Conservation (phyloP, 164 flowering plant species). For the Cinnamomum chago region DNA sequence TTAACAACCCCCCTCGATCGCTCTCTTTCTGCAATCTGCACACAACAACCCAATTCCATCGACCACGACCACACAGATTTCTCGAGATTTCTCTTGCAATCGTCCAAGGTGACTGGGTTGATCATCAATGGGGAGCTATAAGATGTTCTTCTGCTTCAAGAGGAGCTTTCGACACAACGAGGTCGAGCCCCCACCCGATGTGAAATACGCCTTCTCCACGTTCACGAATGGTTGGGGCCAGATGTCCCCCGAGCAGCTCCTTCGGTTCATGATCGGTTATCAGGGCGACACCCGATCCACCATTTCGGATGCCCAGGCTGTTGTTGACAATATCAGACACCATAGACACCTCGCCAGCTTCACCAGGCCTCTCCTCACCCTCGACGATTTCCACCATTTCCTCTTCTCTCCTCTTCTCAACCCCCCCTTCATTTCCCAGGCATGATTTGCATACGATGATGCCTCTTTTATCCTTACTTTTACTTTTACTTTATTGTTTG, state of each 20-base stretch:
- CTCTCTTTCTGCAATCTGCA: too few relatives aligned
- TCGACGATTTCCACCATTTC: slow-evolving; percentile 66
- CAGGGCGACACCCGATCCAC: slow-evolving; percentile 45
- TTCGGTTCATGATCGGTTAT: slow-evolving; percentile 46
- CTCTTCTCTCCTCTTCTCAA: slow-evolving; percentile 68
- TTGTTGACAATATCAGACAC: slow-evolving; percentile 34
- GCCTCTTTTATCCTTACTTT: too few relatives aligned
- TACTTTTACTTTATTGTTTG: too few relatives aligned
- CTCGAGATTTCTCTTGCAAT: too few relatives aligned
- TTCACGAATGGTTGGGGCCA: slow-evolving; percentile 34
- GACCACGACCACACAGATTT: too few relatives aligned
- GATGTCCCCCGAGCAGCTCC: slow-evolving; percentile 63
- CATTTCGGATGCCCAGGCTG: slow-evolving; percentile 37
- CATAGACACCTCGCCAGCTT: slow-evolving; percentile 23
- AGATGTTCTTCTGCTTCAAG: slow-evolving; percentile 63
- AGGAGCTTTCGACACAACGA: slow-evolving; percentile 66
- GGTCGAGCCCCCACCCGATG: slow-evolving; percentile 63
- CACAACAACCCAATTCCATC: too few relatives aligned
- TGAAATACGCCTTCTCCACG: slow-evolving; percentile 38
- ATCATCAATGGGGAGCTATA: slow-evolving; percentile 43
- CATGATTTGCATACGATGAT: slow-evolving; percentile 3
- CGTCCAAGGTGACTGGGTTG: too few relatives aligned
- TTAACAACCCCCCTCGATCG: too few relatives aligned
- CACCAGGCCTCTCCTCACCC: slow-evolving; percentile 25
- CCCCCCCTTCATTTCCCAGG: slow-evolving; percentile 52